Evolutionary conservation across 176 grass and related monocot species (phyloP).

Genomic region (Aegilops speltoides): DNA sequence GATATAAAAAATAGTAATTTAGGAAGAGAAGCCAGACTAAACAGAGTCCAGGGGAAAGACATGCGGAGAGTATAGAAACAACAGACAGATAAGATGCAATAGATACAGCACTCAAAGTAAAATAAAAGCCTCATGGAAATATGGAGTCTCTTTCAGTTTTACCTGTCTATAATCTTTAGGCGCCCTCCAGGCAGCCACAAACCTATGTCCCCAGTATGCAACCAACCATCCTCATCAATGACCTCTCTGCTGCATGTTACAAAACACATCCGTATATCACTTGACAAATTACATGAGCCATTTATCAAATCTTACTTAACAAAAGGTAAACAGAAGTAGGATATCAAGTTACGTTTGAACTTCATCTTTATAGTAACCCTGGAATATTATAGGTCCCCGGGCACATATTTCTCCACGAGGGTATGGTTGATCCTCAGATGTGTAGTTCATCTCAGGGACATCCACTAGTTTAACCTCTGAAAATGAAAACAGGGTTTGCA

Average conservation of each 20-base stretch:
- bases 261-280: conserved; percentile 15
- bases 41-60: background rate
- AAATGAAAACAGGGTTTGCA: conserved; percentile 15
- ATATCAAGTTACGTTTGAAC: conserved; percentile 66
- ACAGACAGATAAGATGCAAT: background rate
- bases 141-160: conserved; percentile 8
- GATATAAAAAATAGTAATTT: conserved; percentile 21
- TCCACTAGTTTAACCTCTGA: conserved; percentile 97
- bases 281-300: conserved; percentile 21
- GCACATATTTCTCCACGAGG: conserved; percentile 98
- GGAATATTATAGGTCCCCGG: conserved; percentile 73
- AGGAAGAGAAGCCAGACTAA: conserved; percentile 19
- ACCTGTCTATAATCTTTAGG: conserved; percentile 97
- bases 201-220: conserved; percentile 98
- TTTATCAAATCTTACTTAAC: conserved; percentile 11
- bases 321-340: background rate
- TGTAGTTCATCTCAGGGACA: conserved; percentile 99
- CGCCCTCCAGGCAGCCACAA: conserved; percentile 92
- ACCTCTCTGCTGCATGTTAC: conserved; percentile 66
- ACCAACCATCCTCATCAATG: conserved; percentile 89
- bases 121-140: background rate
- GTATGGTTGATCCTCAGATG: conserved; percentile 85
- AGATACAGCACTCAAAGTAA: background rate
- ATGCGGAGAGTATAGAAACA: background rate
- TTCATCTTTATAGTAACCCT: conserved; percentile 90